phyloP scores from a whole-genome alignment of 306 rosid species.

The Elaeagnus macrophylla region DNA sequence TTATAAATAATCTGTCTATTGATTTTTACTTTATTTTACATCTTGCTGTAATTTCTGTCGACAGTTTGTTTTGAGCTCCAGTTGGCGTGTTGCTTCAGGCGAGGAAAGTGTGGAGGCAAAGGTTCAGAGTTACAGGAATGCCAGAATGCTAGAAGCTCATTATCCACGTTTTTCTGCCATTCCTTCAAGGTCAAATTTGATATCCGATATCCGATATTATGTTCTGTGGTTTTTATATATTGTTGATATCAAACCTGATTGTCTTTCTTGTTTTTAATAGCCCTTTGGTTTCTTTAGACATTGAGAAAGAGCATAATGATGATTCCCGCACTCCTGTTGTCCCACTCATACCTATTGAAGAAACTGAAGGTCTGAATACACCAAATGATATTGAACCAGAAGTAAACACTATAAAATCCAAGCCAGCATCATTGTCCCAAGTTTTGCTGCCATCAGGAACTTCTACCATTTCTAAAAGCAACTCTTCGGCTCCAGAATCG shows the following conservation, averaged over 20 bases:
- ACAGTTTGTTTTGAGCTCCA: constrained; percentile 31
- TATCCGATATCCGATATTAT: constrained; percentile 1
- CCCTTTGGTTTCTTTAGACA: constrained; percentile 36
- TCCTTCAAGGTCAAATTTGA: constrained; percentile 48
- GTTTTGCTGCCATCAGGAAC: constrained; percentile 5
- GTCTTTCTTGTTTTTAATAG: constrained; percentile 22
- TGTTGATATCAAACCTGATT: constrained; percentile 5
- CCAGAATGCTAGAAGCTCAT: constrained; percentile 49
- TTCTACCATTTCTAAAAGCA: constrained; percentile 8
- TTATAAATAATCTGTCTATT: too few relatives aligned
- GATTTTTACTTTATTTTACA: neutral
- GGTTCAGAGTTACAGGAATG: constrained; percentile 39
- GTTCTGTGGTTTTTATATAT: neutral
- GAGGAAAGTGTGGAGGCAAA: constrained; percentile 53
- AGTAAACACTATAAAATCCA: constrained; percentile 7
- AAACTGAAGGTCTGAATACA: constrained; percentile 27
- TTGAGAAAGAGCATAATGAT: constrained; percentile 32
- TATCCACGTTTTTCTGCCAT: constrained; percentile 58
- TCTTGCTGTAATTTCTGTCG: neutral
- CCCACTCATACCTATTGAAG: constrained; percentile 52
- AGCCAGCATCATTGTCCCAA: constrained; percentile 17
- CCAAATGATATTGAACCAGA: constrained; percentile 12
- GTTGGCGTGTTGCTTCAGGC: constrained; percentile 61
- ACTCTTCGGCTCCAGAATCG: constrained; percentile 8
- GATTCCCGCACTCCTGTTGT: constrained; percentile 45